phyloP scores from a whole-genome alignment of 139 green algal species.

The Deuterostichococcus epilithicus region DNA sequence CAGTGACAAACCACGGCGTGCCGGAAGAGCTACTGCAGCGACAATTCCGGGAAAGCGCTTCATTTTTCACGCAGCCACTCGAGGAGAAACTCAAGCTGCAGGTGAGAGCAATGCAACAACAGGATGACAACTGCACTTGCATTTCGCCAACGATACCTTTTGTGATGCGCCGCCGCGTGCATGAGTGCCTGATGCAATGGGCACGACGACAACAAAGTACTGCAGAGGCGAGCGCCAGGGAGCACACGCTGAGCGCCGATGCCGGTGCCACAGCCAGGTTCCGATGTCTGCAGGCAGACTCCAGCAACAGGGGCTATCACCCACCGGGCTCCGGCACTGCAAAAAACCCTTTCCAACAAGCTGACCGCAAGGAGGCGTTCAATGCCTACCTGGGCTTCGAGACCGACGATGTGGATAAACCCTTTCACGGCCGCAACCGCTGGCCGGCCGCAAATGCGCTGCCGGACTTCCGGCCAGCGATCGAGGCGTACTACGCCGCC shows the following conservation, averaged over 20 bases:
- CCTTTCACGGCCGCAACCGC: not conserved
- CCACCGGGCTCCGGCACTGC: not conserved
- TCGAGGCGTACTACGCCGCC: not conserved
- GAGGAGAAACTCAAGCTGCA: not conserved
- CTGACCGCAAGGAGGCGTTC: not conserved
- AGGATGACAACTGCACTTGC: too few species aligned
- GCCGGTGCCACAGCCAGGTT: too few species aligned
- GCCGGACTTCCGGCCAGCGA: not conserved
- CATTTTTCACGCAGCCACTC: not conserved
- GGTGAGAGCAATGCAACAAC: too few species aligned
- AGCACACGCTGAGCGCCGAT: too few species aligned
- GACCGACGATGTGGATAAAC: not conserved
- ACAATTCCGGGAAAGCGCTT: not conserved
- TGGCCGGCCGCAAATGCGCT: not conserved
- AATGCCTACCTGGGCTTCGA: not conserved
- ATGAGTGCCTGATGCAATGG: too few species aligned
- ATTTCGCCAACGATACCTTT: too few species aligned
- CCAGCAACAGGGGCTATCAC: not conserved
- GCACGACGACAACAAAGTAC: too few species aligned
- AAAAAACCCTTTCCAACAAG: not conserved
- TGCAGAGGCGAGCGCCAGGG: too few species aligned
- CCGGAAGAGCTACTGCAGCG: not conserved
- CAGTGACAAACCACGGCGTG: not conserved
- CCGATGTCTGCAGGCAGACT: not conserved
- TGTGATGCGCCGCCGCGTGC: too few species aligned